Evolutionary conservation across 371 early-diverging fungal species (phyloP).

Genomic region (Capillidium rhysosporum): DNA sequence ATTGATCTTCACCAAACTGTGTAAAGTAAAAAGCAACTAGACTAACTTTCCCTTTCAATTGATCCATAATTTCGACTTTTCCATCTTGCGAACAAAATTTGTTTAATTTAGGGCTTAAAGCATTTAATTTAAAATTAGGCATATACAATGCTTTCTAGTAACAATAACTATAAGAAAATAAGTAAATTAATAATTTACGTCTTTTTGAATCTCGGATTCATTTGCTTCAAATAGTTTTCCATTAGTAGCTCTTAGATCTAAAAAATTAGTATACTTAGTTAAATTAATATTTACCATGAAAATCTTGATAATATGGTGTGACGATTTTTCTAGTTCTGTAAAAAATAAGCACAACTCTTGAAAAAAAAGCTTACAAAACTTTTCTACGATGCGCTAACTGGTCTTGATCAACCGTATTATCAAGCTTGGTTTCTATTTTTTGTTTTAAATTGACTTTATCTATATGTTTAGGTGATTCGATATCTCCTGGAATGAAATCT

Average conservation of each 20-base stretch:
- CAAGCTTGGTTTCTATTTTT: neutral
- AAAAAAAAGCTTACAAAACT: too few species aligned
- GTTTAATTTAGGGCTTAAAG: neutral
- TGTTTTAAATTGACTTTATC: neutral
- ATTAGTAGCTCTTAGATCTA: neutral
- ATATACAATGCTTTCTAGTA: neutral
- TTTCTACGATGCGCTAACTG: too few species aligned
- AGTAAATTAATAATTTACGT: neutral
- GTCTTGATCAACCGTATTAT: too few species aligned
- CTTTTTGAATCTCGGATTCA: neutral
- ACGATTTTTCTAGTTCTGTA: neutral
- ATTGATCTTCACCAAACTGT: neutral
- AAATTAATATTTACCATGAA: neutral
- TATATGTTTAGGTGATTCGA: neutral
- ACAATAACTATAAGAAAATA: neutral
- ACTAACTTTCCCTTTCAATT: neutral
- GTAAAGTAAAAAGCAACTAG: slow-evolving; percentile 1
- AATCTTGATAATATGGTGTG: slow-evolving; percentile 3
- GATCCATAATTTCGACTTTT: slow-evolving; percentile 1
- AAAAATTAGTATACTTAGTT: neutral
- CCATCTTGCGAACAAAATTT: too few species aligned
- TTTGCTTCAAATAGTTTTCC: slow-evolving; percentile 3
- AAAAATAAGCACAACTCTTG: too few species aligned
- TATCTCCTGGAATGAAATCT: neutral
- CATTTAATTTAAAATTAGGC: neutral